Conservation (phyloP, 805 yeast species). For the Dipodascus albidus region DNA sequence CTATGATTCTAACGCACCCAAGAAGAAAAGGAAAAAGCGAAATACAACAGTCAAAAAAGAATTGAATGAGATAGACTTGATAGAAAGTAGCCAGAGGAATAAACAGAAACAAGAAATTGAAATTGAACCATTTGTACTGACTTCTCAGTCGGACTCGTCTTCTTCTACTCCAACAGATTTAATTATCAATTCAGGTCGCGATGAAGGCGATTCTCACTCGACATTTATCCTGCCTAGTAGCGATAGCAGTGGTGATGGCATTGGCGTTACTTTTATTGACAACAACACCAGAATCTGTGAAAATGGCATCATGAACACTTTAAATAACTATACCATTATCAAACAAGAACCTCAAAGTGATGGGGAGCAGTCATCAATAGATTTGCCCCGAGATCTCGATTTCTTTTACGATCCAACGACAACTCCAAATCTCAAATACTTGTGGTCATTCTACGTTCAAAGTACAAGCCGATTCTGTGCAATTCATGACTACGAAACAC, state of each 20-base stretch:
- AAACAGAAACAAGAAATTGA: neutral
- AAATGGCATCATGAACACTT: too few species aligned
- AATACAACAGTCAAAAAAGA: neutral
- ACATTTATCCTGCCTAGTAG: neutral
- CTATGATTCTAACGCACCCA: neutral
- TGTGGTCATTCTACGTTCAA: constrained; percentile 10
- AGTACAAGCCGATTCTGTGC: constrained; percentile 12
- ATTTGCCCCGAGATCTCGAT: neutral
- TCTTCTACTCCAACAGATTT: neutral
- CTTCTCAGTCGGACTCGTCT: neutral
- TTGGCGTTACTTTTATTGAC: neutral
- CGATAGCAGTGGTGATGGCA: neutral
- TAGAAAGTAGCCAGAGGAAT: neutral
- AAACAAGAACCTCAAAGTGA: neutral
- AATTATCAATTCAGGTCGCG: neutral
- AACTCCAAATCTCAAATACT: neutral
- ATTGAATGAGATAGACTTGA: neutral
- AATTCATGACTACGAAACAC: constrained; percentile 10
- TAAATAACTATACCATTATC: neutral
- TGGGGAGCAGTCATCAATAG: neutral
- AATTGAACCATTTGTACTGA: neutral
- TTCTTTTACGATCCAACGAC: neutral
- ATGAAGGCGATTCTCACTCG: neutral
- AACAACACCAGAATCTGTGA: too few species aligned
- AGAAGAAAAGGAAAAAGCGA: neutral